phyloP scores from a whole-genome alignment of 129 eudicot genomes.

The Flaveria ramosissima region DNA sequence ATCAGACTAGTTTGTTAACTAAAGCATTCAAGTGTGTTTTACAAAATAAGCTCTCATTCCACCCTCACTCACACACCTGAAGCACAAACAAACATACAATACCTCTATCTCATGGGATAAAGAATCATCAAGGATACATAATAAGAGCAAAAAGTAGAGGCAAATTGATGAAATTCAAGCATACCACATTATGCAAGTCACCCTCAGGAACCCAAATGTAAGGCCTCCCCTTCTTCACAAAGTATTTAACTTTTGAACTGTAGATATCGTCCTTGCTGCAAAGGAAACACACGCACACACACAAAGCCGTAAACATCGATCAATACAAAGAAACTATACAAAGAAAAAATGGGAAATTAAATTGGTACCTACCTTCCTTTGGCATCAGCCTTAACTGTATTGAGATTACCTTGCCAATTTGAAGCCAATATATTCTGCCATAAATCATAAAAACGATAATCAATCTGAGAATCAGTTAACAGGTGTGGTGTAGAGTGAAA shows the following conservation, averaged over 20 bases:
- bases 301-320: neutral
- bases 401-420: conserved; percentile 86
- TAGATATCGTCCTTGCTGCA: conserved; percentile 71
- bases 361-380: conserved; percentile 75
- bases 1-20: neutral
- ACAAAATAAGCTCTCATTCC: neutral
- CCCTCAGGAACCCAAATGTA: conserved; percentile 83
- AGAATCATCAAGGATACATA: neutral
- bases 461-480: neutral
- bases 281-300: neutral
- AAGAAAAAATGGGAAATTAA: neutral
- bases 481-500: conserved; percentile 9
- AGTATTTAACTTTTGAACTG: conserved; percentile 75
- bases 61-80: no score
- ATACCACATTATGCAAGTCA: conserved; percentile 83
- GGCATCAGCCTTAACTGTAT: conserved; percentile 75
- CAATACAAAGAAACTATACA: neutral
- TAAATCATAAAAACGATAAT: conserved; percentile 3
- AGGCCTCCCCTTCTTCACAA: conserved; percentile 72
- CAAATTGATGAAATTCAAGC: neutral
- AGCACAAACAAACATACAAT: no score
- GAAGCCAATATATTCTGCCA: conserved; percentile 76
- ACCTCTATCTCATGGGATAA: no score
- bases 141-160: neutral
- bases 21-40: no score